phyloP scores from a whole-genome alignment of 345 rosid species.

The Mangifera indica region DNA sequence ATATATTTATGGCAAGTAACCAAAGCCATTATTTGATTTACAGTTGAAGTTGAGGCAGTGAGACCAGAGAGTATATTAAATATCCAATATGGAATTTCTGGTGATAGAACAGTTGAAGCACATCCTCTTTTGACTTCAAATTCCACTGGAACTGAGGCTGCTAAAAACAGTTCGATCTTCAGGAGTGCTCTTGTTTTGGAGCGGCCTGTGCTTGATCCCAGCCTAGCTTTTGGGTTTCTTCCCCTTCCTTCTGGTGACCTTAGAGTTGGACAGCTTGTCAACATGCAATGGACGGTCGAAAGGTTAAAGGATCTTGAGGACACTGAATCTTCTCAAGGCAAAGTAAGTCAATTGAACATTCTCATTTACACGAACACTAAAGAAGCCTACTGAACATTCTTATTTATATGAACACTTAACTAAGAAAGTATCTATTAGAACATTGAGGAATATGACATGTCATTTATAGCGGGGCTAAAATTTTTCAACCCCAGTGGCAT shows the following conservation, averaged over 20 bases:
- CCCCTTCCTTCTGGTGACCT: conserved; percentile 78
- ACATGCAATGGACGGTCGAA: conserved; percentile 88
- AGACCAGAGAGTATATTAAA: conserved; percentile 68
- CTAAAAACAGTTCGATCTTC: conserved; percentile 64
- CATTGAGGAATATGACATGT: not conserved
- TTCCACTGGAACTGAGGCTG: conserved; percentile 35
- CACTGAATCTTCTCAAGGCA: conserved; percentile 31
- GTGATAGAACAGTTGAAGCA: conserved; percentile 77
- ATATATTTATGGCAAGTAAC: conserved; percentile 6
- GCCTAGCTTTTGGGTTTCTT: conserved; percentile 87
- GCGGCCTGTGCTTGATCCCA: conserved; percentile 89
- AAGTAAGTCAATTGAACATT: conserved; percentile 44
- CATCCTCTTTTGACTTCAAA: conserved; percentile 63
- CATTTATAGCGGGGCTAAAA: not conserved
- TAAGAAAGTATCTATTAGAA: not conserved
- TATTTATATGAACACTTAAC: not conserved
- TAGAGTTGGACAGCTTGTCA: conserved; percentile 83
- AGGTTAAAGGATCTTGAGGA: conserved; percentile 63
- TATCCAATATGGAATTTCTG: conserved; percentile 71
- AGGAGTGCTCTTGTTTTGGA: conserved; percentile 71
- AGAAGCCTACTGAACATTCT: too few species aligned
- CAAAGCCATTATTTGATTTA: conserved; percentile 16
- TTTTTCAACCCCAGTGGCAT: not conserved
- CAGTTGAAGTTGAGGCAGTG: conserved; percentile 45
- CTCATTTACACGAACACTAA: not conserved